Conservation (phyloP, 2,329 filamentous ascomycete species). For the Thielaviopsis cerberus region DNA sequence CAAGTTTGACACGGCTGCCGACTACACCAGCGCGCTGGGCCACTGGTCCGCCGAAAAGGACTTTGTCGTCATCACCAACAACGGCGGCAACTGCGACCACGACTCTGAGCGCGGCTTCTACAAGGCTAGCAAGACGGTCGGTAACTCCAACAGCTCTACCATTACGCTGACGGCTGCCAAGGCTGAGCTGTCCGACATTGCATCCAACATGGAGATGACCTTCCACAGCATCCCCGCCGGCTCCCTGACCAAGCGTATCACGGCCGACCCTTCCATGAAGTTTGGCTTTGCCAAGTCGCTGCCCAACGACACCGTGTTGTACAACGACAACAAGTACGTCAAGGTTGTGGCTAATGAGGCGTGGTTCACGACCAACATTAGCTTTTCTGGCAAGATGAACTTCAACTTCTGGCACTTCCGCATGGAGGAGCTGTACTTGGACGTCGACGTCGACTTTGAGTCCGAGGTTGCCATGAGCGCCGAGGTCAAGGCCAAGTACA, state of each 20-base stretch:
- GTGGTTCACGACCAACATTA: constrained; percentile 20
- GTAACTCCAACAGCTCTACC: constrained; percentile 16
- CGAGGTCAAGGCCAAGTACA: constrained; percentile 19
- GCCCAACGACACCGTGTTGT: constrained; percentile 17
- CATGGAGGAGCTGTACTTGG: constrained; percentile 23
- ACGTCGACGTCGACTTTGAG: constrained; percentile 23
- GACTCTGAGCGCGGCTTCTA: constrained; percentile 16
- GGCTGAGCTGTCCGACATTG: constrained; percentile 19
- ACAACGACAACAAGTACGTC: constrained; percentile 17
- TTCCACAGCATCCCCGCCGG: constrained; percentile 16
- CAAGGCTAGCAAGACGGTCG: constrained; percentile 17
- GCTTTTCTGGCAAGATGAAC: constrained; percentile 25
- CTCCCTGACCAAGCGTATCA: constrained; percentile 15
- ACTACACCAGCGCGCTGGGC: constrained; percentile 13
- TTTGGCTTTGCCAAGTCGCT: constrained; percentile 13
- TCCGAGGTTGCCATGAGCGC: constrained; percentile 21
- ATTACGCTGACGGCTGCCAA: constrained; percentile 19
- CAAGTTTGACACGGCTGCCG: constrained; percentile 11
- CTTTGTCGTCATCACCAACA: constrained; percentile 25
- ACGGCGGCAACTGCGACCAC: constrained; percentile 23
- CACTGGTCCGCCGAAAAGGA: constrained; percentile 12
- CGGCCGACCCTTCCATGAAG: constrained; percentile 15
- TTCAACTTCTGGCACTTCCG: constrained; percentile 21
- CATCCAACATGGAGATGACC: constrained; percentile 13
- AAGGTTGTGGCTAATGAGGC: constrained; percentile 20